Conservation (phyloP, 306 rosid genomes). For the Pachyrhizus erosus region DNA sequence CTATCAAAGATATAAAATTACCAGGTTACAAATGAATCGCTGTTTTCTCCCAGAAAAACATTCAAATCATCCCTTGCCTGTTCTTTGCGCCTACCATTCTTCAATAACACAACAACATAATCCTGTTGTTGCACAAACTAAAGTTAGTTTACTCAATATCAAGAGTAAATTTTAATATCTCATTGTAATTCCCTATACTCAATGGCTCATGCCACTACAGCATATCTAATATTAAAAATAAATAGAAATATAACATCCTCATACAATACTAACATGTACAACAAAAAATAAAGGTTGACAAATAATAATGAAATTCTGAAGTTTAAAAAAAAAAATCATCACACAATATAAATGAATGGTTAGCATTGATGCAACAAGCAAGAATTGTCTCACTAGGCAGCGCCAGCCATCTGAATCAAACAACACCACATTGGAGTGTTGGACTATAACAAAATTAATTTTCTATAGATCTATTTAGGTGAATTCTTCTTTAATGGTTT, state of each 20-base stretch:
- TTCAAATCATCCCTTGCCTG: slow-evolving; percentile 81
- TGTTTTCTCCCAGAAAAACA: slow-evolving; percentile 90
- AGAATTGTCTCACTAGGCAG: not conserved
- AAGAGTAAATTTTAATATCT: not conserved
- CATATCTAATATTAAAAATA: not conserved
- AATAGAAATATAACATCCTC: not conserved
- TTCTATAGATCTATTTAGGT: not conserved
- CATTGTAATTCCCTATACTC: slow-evolving; percentile 9
- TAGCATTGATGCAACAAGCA: slow-evolving; percentile 1
- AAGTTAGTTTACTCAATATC: slow-evolving; percentile 30
- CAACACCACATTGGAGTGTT: not conserved
- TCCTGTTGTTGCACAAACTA: slow-evolving; percentile 64
- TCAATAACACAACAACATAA: slow-evolving; percentile 87
- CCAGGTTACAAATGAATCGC: slow-evolving; percentile 91
- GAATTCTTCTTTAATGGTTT: not conserved
- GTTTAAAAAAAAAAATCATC: not conserved
- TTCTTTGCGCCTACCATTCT: slow-evolving; percentile 88
- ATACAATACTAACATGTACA: slow-evolving; percentile 21
- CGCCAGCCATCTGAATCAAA: not conserved
- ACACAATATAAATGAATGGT: not conserved
- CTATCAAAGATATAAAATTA: slow-evolving; percentile 51
- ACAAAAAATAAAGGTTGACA: not conserved
- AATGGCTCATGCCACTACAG: not conserved
- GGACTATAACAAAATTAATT: not conserved
- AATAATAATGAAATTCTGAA: slow-evolving; percentile 12